A percentile compares a stretch with the other conserved stretches of the same genome.
Evolutionary conservation across 306 rosid genomes (phyloP).

Genomic region (Hylodesmum podocarpum): DNA sequence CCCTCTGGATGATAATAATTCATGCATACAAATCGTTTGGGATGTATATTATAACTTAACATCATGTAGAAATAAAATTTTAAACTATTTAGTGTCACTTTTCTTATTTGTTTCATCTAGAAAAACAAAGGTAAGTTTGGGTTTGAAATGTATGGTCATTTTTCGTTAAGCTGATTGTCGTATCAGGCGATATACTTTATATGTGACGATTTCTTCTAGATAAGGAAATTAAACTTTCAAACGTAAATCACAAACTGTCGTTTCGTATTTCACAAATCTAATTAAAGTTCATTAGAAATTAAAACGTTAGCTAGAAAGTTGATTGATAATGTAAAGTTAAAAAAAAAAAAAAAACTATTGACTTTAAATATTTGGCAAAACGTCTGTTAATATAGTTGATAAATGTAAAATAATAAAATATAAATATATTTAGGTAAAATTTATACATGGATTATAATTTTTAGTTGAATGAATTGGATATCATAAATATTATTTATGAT

Average conservation of each 20-base stretch:
- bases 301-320: no score
- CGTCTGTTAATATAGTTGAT: no score
- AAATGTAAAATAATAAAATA: no score
- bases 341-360: no score
- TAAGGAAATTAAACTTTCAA: neutral
- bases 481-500: no score
- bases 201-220: constrained; percentile 11
- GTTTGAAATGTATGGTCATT: neutral
- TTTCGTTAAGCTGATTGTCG: neutral
- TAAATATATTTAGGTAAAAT: no score
- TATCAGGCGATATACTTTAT: neutral
- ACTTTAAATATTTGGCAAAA: no score
- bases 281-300: no score
- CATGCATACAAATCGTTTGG: neutral
- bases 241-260: neutral
- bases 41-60: neutral
- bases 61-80: neutral
- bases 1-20: neutral
- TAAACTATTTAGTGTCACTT: neutral
- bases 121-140: neutral
- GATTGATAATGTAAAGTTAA: no score
- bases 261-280: no score
- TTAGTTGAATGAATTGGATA: no score
- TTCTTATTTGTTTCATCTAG: neutral
- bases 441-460: no score